Base-by-base conservation (phyloP, 73 alveolate genomes). In the Paramecium sexaurelia region DNA sequence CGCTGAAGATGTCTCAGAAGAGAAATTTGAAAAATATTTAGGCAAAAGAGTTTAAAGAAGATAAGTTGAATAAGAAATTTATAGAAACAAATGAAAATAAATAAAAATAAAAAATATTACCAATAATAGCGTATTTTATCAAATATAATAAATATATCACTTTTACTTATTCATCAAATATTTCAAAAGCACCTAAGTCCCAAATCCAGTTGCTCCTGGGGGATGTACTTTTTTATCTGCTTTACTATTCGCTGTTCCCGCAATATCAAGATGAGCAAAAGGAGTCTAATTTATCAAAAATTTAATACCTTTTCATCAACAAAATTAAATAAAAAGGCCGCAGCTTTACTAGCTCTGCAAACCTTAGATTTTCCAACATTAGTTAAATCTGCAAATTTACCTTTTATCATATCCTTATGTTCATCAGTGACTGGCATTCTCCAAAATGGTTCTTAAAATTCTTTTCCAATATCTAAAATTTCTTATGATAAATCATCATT, bases 221-320 rank as follows among this genome's bases (percentile, higher is more conserved):
- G 97, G 93, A 26, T 37, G 24, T 3, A 47, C 41, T 19, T 33
- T 19, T 1, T 69, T 90, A n/a, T 94, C 95, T 26, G 94, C 91
- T 39, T 86, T 55, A 11, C 82, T 82, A 27, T 51, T 88, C 6
- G 96, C 96, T 13, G 99, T 97, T 3, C 99, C 99, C 3, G 99
- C 99, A 69, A 98, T 97, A 93, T 98, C 99, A 43, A 97, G 71
- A 89, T 98, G 99, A 2, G 97, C 98, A 96, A 95, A 95, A 27
- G 85, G 89, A 33, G 87, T 88, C 68, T 93, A 33, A n/a, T 11
- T 8, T 39, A 33, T 6, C 2, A 15, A 73, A 6, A 96, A 95
- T 94, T n/a, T 55, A 92, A 92, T 22, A 75, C 88, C 69, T 94
- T 92, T 45, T 95, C 97, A 71, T 37, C 43, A 0, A 96, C 93